Base-by-base conservation (phyloP, 2,329 filamentous ascomycete species). In the Ascochyta rabiei region DNA sequence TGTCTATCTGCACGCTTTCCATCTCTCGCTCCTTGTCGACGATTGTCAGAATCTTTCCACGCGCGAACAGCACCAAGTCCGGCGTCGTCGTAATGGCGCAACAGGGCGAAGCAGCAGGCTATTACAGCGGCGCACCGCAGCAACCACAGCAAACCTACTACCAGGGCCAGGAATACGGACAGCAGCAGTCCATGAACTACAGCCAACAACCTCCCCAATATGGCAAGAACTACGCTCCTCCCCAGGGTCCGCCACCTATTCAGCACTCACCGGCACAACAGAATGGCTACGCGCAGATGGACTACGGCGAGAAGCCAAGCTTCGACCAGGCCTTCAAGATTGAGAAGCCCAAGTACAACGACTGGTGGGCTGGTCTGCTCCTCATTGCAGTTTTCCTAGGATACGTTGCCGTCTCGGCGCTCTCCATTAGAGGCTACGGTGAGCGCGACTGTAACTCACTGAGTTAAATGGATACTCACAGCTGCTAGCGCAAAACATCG, bases 311-410 rank as follows among this genome's bases (percentile, higher is more conserved):
- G 59, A 82, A 83, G 71, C 66, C 66, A 40, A 78, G 71, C 15
- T 97, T 96, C 71, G 86, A 93, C 18, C 84, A 97, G 69, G 85
- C 87, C 1, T 97, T 98, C 81, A 88, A 88, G 75, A 76, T 97
- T 47, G 84, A 90, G 46, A 87, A 81, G 60, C 91, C 91, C n/a
- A 96, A 93, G 74, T 96, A 84, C 77, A 91, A 97, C 68, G 93
- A 98, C 72, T 71, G 90, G 23, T 97, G 93, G 93, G 93, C 93
- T 3, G 92, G 89, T 4, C 78, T 96, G 35, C 78, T 97, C 69
- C 84, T 96, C 64, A 80, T 95, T 33, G 75, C 84, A 16, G 86
- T 89, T 21, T 88, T 89, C 69, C 76, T 83, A 3, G 92, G 91
- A 13, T 96, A 89, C 67, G 82, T 86, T 9, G 91, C 84, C 8